A percentile compares a stretch with the other conserved stretches of the same genome.
phyloP scores from a whole-genome alignment of 2,329 filamentous ascomycete genomes.

The Pyricularia grisea region DNA sequence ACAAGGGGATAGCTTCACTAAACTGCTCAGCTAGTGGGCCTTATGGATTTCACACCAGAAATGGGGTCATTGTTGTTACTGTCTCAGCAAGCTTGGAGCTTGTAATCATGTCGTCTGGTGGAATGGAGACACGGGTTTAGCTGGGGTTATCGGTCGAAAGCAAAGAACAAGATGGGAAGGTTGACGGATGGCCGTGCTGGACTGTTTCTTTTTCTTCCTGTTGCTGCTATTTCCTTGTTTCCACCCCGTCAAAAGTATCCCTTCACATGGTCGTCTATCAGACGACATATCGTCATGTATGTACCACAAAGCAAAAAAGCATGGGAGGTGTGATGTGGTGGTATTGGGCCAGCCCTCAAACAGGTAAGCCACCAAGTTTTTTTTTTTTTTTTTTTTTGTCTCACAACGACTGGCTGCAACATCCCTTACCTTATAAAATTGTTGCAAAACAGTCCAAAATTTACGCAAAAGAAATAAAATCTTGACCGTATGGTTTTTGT shows the following conservation, averaged over 20 bases:
- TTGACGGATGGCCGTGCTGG: neutral
- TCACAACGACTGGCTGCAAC: neutral
- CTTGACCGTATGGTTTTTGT: neutral
- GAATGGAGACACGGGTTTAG: neutral
- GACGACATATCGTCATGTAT: neutral
- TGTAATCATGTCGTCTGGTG: neutral
- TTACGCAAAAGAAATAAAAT: neutral
- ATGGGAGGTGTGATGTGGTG: neutral
- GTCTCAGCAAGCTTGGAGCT: neutral
- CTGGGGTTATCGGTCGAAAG: neutral
- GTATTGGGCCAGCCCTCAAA: neutral
- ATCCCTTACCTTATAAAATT: neutral
- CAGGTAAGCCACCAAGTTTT: neutral
- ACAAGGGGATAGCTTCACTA: neutral
- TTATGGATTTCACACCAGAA: neutral
- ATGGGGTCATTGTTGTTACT: neutral
- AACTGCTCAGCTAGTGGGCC: neutral
- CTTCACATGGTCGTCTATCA: neutral
- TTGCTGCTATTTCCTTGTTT: neutral
- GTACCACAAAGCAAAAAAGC: neutral
- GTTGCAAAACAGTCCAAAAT: neutral
- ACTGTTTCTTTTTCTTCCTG: neutral
- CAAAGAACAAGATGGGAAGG: neutral
- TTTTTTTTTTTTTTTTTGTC: neutral
- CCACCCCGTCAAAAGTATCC: neutral